Evolutionary conservation across 202 grass and related monocot species (phyloP), one percentile per base, ranked within the genome.

Genomic region (Panicum hallii): DNA sequence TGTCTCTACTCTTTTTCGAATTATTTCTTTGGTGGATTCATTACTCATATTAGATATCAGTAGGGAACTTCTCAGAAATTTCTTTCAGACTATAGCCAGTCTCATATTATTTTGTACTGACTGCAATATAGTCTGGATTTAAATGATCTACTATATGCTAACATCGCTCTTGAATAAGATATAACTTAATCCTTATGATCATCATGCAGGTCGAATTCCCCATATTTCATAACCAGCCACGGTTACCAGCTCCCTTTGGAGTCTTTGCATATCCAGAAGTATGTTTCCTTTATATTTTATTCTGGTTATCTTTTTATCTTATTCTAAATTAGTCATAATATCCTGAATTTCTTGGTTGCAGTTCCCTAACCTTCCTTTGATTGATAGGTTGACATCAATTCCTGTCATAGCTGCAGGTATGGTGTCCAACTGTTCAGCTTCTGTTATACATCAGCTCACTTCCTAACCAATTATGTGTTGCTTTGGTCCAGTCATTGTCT

Each of bases 341-440:
- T 67, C 20, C 78, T 65, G 62, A 40, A 32, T 41, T 82, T 44
- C 8, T 77, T 72, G 54, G 60, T 83, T 86, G 42, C 80, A 97
- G 95, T 97, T 97, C 82, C 77, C 84, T 66, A 77, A 70, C 79
- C 95, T 97, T 82, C 90, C 90, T 87, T 86, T 97, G 79, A 58
- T 88, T 78, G 95, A 97, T 90, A 86, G 87, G 67, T 68, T 97
- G 81, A 89, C 95, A 86, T 91, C 92, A 28, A 72, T 97, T 91
- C 90, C 95, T 86, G 84, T 93, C 81, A 89, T 97, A 77, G 43
- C 86, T 82, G 90, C 95, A 82, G 92, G 94, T 97, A 94, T 12
- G n/a, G 42, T 63, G 50, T 75, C 15, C 56, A 81, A 74, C 54
- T 88, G 28, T 82, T 55, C 52, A 83, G 32, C 15, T 54, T 85